Base-by-base conservation (phyloP, 2,329 filamentous ascomycete species). In the Talaromyces sp. region DNA sequence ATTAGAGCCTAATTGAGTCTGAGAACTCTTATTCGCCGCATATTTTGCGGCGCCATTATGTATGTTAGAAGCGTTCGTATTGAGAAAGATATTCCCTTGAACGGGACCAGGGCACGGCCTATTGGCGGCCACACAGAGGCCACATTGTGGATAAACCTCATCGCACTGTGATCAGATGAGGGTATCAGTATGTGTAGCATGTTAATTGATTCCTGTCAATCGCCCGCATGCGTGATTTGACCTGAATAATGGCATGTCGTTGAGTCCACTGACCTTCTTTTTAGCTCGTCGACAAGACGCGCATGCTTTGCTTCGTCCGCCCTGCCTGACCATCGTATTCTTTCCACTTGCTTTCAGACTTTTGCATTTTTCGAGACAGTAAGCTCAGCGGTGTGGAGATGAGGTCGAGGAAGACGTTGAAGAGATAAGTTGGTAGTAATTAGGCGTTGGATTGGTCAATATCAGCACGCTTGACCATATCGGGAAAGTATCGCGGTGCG, bases 241-340 rank as follows among this genome's bases (percentile, higher is more conserved):
- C 37, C 7, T 2, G 35, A 16, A 22, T 3, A 37, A 54, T 54
- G 13, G 47, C 47, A 50, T 27, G 19, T 22, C 33, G 2, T 14
- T 56, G 27, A 16, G 3, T 37, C 16, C n/a, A 56, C 57, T 27
- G 22, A 65, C 63, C 47, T 65, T 65, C 59, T 56, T 65, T 50
- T 65, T 65, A 16, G 39, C 37, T 2, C 39, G 56, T 14, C 63
- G 57, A 43, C 63, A 65, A 24, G 41, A 35, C 24, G 47, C 47
- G 10, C 63, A 65, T 16, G 56, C 63, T 60, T 60, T 65, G 57
- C 63, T 65, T 52, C 63, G 47, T 54, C 56, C 57, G n/a, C 39
- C 19, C 10, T n/a, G 16, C 19, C 57, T 50, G 35, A 45, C 63
- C 63, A 65, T 65, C n/a, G 31, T 61, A n/a, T n/a, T 8, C n/a